These are phyloP conservation scores for Pseudonitzschia multistriata DNA, from an alignment of 108 stramenopile genomes.

Conservation along the genomic window DNA sequence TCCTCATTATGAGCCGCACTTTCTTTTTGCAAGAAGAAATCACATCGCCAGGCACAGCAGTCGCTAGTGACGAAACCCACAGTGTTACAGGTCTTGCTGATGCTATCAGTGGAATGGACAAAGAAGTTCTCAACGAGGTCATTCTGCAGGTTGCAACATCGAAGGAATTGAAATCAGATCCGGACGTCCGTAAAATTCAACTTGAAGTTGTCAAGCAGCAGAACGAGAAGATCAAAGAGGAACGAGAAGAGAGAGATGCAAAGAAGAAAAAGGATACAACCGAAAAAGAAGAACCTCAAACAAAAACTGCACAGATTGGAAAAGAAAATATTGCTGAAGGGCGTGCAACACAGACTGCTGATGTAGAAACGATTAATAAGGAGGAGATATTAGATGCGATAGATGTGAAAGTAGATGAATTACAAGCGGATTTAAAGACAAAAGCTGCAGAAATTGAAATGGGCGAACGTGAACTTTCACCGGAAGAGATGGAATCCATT, in stretches of 20 bases:
- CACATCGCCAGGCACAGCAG: conserved; percentile 27
- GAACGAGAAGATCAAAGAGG: conserved; percentile 76
- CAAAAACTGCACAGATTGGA: conserved; percentile 18
- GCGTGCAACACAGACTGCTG: not conserved
- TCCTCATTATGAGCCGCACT: conserved; percentile 95
- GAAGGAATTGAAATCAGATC: conserved; percentile 68
- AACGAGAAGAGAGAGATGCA: conserved; percentile 65
- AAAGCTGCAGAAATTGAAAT: conserved; percentile 21
- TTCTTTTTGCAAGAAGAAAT: conserved; percentile 89
- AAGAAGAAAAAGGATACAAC: conserved; percentile 44
- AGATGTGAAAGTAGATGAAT: conserved; percentile 1
- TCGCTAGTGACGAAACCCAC: conserved; percentile 34
- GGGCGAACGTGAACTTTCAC: conserved; percentile 48
- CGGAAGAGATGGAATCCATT: conserved; percentile 83
- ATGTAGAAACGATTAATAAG: conserved; percentile 1
- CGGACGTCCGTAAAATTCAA: conserved; percentile 77
- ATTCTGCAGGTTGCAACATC: conserved; percentile 90
- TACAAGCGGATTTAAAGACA: conserved; percentile 22
- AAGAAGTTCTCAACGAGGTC: conserved; percentile 93
- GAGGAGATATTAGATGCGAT: conserved; percentile 18
- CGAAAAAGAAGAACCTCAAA: conserved; percentile 41
- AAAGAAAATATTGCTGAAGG: conserved; percentile 8
- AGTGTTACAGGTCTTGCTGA: conserved; percentile 82
- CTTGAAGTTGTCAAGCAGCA: conserved; percentile 78
- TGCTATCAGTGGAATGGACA: conserved; percentile 92